phyloP scores from a whole-genome alignment of 202 grass and related monocot species.

The Saccharum hybrid region DNA sequence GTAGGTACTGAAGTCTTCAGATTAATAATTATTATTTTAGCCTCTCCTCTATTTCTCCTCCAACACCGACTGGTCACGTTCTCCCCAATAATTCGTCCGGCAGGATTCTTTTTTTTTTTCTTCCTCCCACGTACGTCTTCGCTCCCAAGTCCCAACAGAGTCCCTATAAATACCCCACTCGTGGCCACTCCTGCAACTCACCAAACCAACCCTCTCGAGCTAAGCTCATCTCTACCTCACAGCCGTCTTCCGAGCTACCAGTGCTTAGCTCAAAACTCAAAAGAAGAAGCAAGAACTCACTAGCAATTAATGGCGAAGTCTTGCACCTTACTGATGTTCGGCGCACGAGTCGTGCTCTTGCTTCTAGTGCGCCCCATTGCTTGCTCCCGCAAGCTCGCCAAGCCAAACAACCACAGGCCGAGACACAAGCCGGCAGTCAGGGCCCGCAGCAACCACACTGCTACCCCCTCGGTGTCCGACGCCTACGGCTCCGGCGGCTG shows the following conservation, averaged over 20 bases:
- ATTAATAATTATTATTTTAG: constrained; percentile 6
- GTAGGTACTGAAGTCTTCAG: constrained; percentile 1
- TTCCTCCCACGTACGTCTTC: constrained; percentile 28
- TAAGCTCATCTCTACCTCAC: constrained; percentile 28
- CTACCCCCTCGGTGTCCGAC: constrained; percentile 23
- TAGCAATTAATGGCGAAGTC: constrained; percentile 46
- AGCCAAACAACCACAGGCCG: neutral
- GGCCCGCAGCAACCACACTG: constrained; percentile 36
- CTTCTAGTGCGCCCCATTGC: constrained; percentile 51
- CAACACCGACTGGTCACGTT: constrained; percentile 55
- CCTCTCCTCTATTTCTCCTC: neutral
- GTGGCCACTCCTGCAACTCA: constrained; percentile 42
- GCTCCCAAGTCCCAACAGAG: neutral
- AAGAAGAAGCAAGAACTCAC: no score
- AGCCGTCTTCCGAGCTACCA: neutral
- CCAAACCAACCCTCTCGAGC: constrained; percentile 27
- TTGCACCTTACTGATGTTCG: constrained; percentile 28
- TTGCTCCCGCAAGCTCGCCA: constrained; percentile 52
- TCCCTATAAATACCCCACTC: constrained; percentile 47
- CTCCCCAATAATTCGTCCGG: constrained; percentile 46
- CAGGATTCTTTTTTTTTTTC: constrained; percentile 31
- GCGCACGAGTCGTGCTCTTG: constrained; percentile 30
- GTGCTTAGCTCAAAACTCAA: no score
- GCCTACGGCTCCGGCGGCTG: constrained; percentile 51
- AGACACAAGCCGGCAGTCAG: constrained; percentile 1